Base-by-base conservation (phyloP, 1,284 basidiomycete species). In the Melampsora americana region DNA sequence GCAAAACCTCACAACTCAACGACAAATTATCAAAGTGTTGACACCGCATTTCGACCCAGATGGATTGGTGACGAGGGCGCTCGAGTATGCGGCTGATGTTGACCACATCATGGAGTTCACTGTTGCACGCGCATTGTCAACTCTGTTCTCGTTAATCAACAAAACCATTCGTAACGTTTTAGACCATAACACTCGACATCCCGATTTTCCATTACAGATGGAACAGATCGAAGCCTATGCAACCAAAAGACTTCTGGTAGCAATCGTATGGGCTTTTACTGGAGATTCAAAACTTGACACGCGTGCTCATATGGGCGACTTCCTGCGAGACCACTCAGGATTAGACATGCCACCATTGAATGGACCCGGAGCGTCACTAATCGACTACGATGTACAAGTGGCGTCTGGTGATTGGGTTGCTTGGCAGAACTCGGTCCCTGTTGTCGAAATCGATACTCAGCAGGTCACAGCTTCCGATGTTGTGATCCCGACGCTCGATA, bases 91-190 rank as follows among this genome's bases (percentile, higher is more conserved):
- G 0, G 88, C 88, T 76, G 87, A 88, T 20, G 89, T 93, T 64
- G 91, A 94, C 80, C 96, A 99, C 81, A 98, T 99, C 84, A 99
- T 99, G 96, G 94, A 97, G 83, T 98, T 97, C 85, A 98, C 95
- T 0, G 84, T 85, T 44, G 93, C 90, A 4, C 92, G 97, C 46
- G 93, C 93, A 0, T 87, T 99, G 77, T 93, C 92, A 81, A 99
- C 96, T 0, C 87, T 99, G 14, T 98, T 99, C 86, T 98, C 96
- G 9, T 87, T 99, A 62, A 85, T 99, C 83, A 98, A 98, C 87
- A 98, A 97, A 85, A 93, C 94, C 0, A 89, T 90, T 30, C 92
- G 95, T 32, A 95, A 95, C 81, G 86, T 99, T 79, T 87, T 96
- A 79, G 93, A 97, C 81, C 97, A 99, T 86, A 96, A 99, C 82